Base-by-base conservation (phyloP, 1,284 basidiomycete species). In the Ustilago loliicola region DNA sequence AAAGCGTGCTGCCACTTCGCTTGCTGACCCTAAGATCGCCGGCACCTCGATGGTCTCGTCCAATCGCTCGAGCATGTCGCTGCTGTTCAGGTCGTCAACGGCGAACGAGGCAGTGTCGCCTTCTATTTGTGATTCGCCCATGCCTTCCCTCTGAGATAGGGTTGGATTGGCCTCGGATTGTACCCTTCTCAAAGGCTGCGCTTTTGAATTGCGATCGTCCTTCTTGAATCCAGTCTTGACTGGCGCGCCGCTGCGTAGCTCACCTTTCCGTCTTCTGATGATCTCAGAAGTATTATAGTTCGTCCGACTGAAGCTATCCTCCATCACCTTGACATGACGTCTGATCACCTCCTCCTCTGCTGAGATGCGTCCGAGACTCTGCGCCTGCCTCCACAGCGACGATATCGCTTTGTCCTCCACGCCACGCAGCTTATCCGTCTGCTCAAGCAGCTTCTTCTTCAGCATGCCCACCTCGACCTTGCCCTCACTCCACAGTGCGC, bases 391-490 rank as follows among this genome's bases (percentile, higher is more conserved):
- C 74, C 74, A 77, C 0, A 60, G 29, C 11, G 50, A 19, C 32
- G 74, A 72, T 11, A 77, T 51, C 36, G 66, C 69, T 21, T 25
- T 65, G 34, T 77, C 74, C 30, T 77, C 74, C 10, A 40, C 57
- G 1, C 59, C 55, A 19, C 66, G 58, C n/a, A 66, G 36, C 55
- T 56, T 65, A 19, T 61, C 54, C 13, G 52, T 40, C 53, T 53
- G 55, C n/a, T 56, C 47, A 23, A 45, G 40, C 38, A 77, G 32
- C 10, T 40, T 42, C n/a, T 29, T 42, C 45, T 66, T 68, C 27
- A 77, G 21, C 42, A 34, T 45, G 5, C 54, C 64, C 19, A 53
- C 29, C 45, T 72, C 61, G 8, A n/a, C 19, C 50, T 55, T 47
- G 23, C 74, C 69, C 42, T 67, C 58, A 17, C 4, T 30, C 74